Base-by-base conservation (phyloP, 192 early-diverging fungal genomes). In the Entomortierella parvispora region DNA sequence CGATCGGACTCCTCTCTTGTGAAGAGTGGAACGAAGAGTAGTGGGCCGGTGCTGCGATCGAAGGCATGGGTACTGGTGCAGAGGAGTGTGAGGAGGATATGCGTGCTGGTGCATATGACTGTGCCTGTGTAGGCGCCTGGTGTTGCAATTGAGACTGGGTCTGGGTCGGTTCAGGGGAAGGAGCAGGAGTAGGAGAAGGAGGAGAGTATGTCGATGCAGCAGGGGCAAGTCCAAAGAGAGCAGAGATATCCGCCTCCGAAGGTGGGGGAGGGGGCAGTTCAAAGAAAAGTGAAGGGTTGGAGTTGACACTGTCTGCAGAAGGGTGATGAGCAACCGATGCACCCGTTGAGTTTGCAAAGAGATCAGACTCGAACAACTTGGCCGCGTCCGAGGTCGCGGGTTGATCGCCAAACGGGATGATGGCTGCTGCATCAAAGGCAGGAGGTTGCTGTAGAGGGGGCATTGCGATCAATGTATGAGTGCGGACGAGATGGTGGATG, bases 201-300 rank as follows among this genome's bases (percentile, higher is more conserved):
- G 37, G 22, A 11, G 31, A 51, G 14, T 11, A 14, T 8, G 43
- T 25, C 5, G 65, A 18, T 33, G 15, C n/a, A 6, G 47, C 3
- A 29, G 65, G 55, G 17, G 61, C 26, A 22, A 76, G 32, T 4
- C 71, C 71, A 76, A 76, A 76, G 65, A 76, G 58, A 6, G 71
- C 71, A 42, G 64, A 60, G 26, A 76, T 76, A 31, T 66, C 70
- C 10, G 57, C 71, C 43, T 76, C 71, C 14, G 71, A 68, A 14
- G 71, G 53, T 8, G 42, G 22, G 12, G 34, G n/a, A 33, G 42
- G 59, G 7, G 52, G 50, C 8, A 43, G 63, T 23, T 26, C 28
- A 29, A 23, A 31, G 34, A 33, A 31, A 20, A 4, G 29, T 22
- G 20, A 18, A 37, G n/a, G 15, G 10, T 6, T 53, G 49, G 0